Evolutionary conservation across 2,329 filamentous ascomycete genomes (phyloP), one percentile per base, ranked within the genome.

Genomic region (Fusarium sulawesiense): DNA sequence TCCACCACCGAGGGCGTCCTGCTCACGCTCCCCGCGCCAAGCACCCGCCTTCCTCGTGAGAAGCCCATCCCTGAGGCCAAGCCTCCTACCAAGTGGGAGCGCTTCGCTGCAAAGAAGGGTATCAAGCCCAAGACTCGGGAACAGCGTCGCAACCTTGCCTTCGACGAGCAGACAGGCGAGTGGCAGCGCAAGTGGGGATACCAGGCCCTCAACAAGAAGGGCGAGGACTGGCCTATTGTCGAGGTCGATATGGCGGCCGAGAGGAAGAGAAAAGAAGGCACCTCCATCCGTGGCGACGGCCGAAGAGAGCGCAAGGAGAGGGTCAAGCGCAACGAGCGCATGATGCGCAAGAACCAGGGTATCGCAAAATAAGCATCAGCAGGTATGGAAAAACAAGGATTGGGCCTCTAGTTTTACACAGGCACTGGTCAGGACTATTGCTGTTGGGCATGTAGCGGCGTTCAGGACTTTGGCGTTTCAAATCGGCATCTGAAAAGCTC

Each of bases 141-240:
- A 78, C 86, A 90, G 80, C 87, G 89, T 68, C 81, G 85, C 81
- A 87, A 97, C 83, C 83, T 94, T 75, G 89, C 91, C 60, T 98
- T 91, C 80, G 93, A 98, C 80, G 93, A 97, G 81, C 89, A 86
- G 63, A 92, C 85, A 32, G 92, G 93, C 71, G 92, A 96, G 79
- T 98, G 94, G 93, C 92, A 93, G 78, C 91, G 93, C 68, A 94
- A 94, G 81, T 99, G 95, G 93, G 96, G 96, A 1, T 97, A 96
- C 84, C 92, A 95, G 83, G 94, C 92, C 66, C 90, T 92, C 80
- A 96, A 96, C 81, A 95, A 96, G 85, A 89, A 90, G 66, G 91
- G 88, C 21, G 91, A 97, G 81, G 86, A 97, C 76, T 97, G 94
- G 92, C 63, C 63, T 20, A 84, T 98, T 73, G 93, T 98, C 63